Evolutionary conservation across 2,329 filamentous ascomycete species (phyloP), one percentile per base, ranked within the genome.

Genomic region (Neurospora sp.): DNA sequence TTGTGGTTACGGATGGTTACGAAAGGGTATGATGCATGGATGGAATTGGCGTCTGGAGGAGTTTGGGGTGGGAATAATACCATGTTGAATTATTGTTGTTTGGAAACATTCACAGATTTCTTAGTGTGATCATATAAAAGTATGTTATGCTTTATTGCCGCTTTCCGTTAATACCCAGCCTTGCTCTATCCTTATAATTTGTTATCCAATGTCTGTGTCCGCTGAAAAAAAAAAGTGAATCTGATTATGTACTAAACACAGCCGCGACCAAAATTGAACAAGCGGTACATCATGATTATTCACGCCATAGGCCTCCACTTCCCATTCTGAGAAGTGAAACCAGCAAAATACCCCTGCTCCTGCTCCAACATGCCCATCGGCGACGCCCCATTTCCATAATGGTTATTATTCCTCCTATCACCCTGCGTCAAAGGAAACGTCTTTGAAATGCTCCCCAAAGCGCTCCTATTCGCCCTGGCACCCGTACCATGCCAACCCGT

Each of bases 361-460:
- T 75, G 81, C 9, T 80, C 73, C 2, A 81, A 66, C 42, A 73
- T 75, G 3, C 77, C 78, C 38, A 80, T 73, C 0, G 76, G 74
- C 8, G 76, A 74, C 2, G 76, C 73, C 67, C 28, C 52, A 17
- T 62, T 62, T 4, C 23, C 52, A 17, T 62, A 8, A 36, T 33
- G 7, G 13, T 84, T 84, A 2, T 85, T 83, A 2, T 84, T 86
- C 71, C 85, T 81, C 1, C 81, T 79, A 67, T 82, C 80, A 1
- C 83, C 84, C 72, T 85, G 87, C 4, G 84, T 82, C 3, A 83
- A 81, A 3, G 76, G 15, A 33, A 69, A 38, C 17, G 13, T 33
- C 68, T 70, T 70, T 15, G 72, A 71, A 8, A 73, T 72, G 75
- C 77, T 80, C 43, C 74, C 70, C 68, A 17, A 72, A 73, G 66